Evolutionary conservation across 2,329 filamentous ascomycete genomes (phyloP), one percentile per base, ranked within the genome.

Genomic region (Zymoseptoria brevis): DNA sequence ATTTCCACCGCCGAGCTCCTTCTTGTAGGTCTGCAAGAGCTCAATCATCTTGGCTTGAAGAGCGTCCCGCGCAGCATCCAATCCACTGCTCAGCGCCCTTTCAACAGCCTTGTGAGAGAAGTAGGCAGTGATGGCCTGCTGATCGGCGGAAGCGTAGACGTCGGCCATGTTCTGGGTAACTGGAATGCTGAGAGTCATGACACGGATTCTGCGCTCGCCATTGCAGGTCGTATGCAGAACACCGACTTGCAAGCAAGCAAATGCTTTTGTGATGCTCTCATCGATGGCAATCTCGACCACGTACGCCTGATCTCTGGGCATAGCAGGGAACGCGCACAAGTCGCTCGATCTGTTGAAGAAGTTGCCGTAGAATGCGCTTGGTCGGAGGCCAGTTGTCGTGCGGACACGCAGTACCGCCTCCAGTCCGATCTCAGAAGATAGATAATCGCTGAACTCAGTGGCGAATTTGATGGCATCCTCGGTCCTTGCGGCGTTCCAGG

Each of bases 311-410:
- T 99, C 94, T 72, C 94, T 87, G 30, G 94, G 94, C 80, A 99
- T 97, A 0, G 94, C 92, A 1, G 94, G 94, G 81, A 99, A 99
- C 11, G 94, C 94, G 74, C 94, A 97, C 30, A 99, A 84, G 77
- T 99, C 94, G 16, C 92, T 96, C 73, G 90, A 96, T 67, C 94
- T 85, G 79, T 97, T 99, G 82, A 99, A 99, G 77, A 99, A 99
- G 79, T 99, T 99, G 67, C 94, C 94, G 75, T 97, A 99, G 77
- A 99, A 99, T 1, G 93, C 92, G 77, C 87, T 96, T 89, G 97
- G 97, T 57, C 94, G 86, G 60, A 99, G 78, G 56, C 94, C 94
- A 22, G 92, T 97, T 1, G 92, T 96, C 19, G 94, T 94, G 66
- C 94, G 87, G 48, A 99, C 94, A 72, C 94, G 88, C 58, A 99